phyloP scores from a whole-genome alignment of 495 filamentous ascomycete genomes.

The Hyphodiscus hymeniophilus region DNA sequence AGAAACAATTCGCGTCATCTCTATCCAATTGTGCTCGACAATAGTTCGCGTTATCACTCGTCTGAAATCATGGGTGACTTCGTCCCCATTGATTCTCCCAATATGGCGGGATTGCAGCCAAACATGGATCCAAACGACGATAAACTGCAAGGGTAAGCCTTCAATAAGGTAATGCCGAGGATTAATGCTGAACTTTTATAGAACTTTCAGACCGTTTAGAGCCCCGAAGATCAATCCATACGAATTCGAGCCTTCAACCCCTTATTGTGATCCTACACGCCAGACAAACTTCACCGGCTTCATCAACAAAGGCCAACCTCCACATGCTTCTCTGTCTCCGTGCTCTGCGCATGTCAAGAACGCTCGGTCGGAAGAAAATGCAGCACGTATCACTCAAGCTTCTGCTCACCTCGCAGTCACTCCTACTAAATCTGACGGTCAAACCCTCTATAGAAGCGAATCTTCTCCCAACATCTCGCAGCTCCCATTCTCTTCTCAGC shows the following conservation, averaged over 20 bases:
- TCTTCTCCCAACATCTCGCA: slow-evolving; percentile 7
- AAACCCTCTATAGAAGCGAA: slow-evolving; percentile 7
- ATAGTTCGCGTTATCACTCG: slow-evolving; percentile 8
- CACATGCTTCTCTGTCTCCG: background rate
- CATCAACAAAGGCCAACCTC: slow-evolving; percentile 2
- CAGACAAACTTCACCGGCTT: slow-evolving; percentile 12
- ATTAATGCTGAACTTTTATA: background rate
- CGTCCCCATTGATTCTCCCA: slow-evolving; percentile 1
- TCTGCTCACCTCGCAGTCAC: background rate
- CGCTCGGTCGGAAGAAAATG: slow-evolving; percentile 7
- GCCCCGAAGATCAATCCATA: slow-evolving; percentile 7
- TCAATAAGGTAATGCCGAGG: background rate
- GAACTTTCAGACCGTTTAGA: background rate
- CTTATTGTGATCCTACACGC: background rate
- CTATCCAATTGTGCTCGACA: slow-evolving; percentile 3
- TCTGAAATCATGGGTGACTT: slow-evolving; percentile 18
- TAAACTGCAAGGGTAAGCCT: background rate
- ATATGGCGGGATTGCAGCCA: background rate
- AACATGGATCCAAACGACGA: background rate
- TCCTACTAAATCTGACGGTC: background rate
- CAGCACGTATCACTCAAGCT: background rate
- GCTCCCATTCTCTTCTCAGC: background rate
- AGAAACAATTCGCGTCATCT: slow-evolving; percentile 6
- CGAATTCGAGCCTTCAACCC: slow-evolving; percentile 19
- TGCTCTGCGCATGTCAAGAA: slow-evolving; percentile 8